Conservation (phyloP, 2,329 filamentous ascomycete genomes). For the Pseudopyrenochaeta lycopersici region DNA sequence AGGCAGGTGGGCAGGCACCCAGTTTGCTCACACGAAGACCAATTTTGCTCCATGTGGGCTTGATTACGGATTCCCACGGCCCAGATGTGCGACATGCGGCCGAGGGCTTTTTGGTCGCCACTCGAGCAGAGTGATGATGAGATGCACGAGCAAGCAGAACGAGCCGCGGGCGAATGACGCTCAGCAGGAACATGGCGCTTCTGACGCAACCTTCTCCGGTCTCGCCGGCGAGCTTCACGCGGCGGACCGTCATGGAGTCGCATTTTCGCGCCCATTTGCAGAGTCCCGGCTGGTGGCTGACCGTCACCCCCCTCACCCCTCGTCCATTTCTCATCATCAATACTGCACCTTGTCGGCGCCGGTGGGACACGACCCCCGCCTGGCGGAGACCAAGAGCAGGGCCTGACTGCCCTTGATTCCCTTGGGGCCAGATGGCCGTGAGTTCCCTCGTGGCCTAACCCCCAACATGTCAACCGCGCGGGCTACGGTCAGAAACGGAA, state of each 20-base stretch:
- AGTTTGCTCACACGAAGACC: slow-evolving; percentile 1
- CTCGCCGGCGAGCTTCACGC: slow-evolving; percentile 25
- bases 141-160: slow-evolving; percentile 18
- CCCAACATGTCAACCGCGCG: slow-evolving; percentile 23
- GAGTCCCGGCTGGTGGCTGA: slow-evolving; percentile 22
- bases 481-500: slow-evolving; percentile 38
- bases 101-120: slow-evolving; percentile 28
- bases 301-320: slow-evolving; percentile 1
- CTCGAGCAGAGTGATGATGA: slow-evolving; percentile 26
- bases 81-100: slow-evolving; percentile 20
- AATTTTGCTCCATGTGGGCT: slow-evolving; percentile 21
- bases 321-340: slow-evolving; percentile 15
- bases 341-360: slow-evolving; percentile 16
- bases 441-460: slow-evolving; percentile 17
- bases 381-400: slow-evolving; percentile 1
- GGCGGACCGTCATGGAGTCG: slow-evolving; percentile 19
- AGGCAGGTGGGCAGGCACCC: no score
- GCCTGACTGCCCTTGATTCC: slow-evolving; percentile 11
- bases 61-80: slow-evolving; percentile 29
- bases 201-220: slow-evolving; percentile 11
- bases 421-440: slow-evolving; percentile 18
- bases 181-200: slow-evolving; percentile 5
- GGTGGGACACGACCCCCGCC: slow-evolving; percentile 17
- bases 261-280: slow-evolving; percentile 22
- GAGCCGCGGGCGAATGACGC: slow-evolving; percentile 26